Evolutionary conservation across 768 basidiomycete species (phyloP), one percentile per base, ranked within the genome.

Genomic region (Lyophyllum atratum): DNA sequence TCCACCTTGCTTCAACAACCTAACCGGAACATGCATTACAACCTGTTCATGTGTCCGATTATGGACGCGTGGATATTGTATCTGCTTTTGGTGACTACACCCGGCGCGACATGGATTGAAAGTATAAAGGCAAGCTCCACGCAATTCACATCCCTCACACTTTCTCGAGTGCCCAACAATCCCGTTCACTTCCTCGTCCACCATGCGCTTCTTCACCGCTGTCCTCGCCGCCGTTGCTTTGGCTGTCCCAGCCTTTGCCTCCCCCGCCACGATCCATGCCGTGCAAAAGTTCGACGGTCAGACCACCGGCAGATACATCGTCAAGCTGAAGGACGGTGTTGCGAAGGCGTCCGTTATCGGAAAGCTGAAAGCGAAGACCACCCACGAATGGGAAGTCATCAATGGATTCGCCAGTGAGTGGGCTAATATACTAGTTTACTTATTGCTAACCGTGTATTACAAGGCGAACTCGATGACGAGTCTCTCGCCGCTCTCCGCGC

Each of bases 251-350:
- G 53, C 34, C 39, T 43, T 59, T 12, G 53, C 44, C 26, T 33
- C 19, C 31, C 54, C 58, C 3, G 17, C 58, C 4, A 15, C 49
- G 4, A n/a, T 52, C 14, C 53, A 24, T 44, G 29, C 48, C n/a
- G 44, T 59, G 15, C 31, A 59, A 21, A 55, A 52, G 44, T 59
- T 51, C 45, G 26, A 40, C 26, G 58, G 71, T 17, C 52, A 65
- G 47, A 73, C 64, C 2, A 68, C 59, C 14, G 73, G 72, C 34
- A 64, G 59, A 39, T 68, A 69, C 64, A 71, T 75, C 46, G 67
- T 73, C 59, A 68, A 68, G 46, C 56, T 75, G 40, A 75, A 72
- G 64, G 58, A 64, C 10, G 73, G 72, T 12, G 68, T 64, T 17
- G 55, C 67, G 15, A 68, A 63, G 43, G 37, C 45, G 24, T 57